Conservation (phyloP, 139 green algal genomes). For the Volvox africanus region DNA sequence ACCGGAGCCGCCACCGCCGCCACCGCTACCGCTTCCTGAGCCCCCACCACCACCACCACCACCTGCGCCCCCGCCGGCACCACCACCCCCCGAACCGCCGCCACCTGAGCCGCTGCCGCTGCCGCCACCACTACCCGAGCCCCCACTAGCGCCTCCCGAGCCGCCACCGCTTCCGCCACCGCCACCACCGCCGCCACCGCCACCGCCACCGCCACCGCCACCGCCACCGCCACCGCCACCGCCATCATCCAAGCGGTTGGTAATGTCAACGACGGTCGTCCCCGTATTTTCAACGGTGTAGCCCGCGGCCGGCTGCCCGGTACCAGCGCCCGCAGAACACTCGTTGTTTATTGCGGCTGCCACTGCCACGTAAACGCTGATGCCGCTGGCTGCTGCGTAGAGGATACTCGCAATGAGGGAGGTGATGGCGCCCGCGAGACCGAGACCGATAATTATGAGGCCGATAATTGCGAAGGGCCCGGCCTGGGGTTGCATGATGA, state of each 20-base stretch:
- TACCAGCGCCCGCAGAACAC: neutral
- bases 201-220: neutral
- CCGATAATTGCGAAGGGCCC: constrained; percentile 37
- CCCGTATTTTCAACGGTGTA: neutral
- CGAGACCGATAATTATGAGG: constrained; percentile 6
- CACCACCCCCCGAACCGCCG: neutral
- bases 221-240: too few species aligned
- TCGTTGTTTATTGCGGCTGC: neutral
- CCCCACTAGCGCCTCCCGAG: too few species aligned
- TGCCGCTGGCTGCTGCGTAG: neutral
- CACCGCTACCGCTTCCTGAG: neutral
- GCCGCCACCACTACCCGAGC: neutral
- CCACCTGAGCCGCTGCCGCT: neutral
- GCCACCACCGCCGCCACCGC: neutral
- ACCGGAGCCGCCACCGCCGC: neutral
- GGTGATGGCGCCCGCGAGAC: constrained; percentile 16
- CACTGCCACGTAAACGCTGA: constrained; percentile 6
- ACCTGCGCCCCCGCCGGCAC: neutral
- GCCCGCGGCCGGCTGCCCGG: neutral
- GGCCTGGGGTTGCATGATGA: neutral
- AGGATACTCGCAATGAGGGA: neutral
- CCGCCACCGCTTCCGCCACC: neutral
- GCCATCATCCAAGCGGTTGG: too few species aligned
- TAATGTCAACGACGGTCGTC: too few species aligned
- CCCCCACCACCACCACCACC: neutral